Base-by-base conservation (phyloP, 495 filamentous ascomycete genomes). In the Talaromyces ruber region DNA sequence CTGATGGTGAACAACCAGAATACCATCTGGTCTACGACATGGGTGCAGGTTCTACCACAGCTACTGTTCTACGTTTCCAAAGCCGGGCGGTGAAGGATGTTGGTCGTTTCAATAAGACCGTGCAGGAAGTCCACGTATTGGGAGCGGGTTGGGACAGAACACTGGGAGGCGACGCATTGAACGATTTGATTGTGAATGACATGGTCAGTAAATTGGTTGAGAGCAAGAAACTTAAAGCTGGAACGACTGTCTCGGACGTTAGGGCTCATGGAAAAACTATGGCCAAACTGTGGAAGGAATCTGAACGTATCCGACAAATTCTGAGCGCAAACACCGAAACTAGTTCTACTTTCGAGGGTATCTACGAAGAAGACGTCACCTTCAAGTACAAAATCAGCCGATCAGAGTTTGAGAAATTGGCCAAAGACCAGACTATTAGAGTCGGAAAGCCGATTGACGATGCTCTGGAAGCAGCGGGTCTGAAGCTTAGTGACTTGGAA, bases 11-110 rank as follows among this genome's bases (percentile, higher is more conserved):
- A 66, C 93, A 91, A 78, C 90, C 94, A 3, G 94, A 99, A 72
- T 84, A 89, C 67, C 91, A 99, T 70, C 79, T 99, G 69, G 84
- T 99, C 18, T 98, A 92, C 66, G 95, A 99, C 67, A 97, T 98
- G 93, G 94, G 94, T 62, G 94, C 94, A 67, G 94, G 94, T 8
- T 96, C 91, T n/a, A 91, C 95, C 16, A 96, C 91, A 62, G 94
- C 93, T n/a, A 95, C 92, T 7, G 80, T 99, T 18, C 70, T 99
- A 70, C 88, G 84, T 66, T 96, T 98, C 78, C 93, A 96, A 71
- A 90, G 88, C 68, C 85, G 85, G 65, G 88, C 81, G 6, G 89
- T 98, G 54, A 99, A 97, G 79, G 92, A 97, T 69, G 76, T 95
- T 62, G 93, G 94, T 51, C 88, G 87, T 66, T 95, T 84, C 81